phyloP scores from a whole-genome alignment of 306 rosid genomes.

The Begonia peltatifolia region DNA sequence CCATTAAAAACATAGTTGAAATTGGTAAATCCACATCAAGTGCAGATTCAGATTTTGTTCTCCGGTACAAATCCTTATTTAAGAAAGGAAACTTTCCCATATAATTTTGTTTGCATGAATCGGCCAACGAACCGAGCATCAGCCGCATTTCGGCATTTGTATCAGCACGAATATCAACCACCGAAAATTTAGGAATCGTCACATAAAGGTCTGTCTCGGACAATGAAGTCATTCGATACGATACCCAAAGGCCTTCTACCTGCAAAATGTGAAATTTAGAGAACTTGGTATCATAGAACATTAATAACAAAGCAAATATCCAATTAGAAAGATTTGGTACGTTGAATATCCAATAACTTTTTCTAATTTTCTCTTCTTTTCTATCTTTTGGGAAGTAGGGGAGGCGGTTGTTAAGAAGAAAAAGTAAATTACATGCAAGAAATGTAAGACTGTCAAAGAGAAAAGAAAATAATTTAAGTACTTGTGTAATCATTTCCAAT shows the following conservation, averaged over 20 bases:
- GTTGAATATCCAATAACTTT: too few species aligned
- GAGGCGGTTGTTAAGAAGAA: too few species aligned
- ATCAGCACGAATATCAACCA: slow-evolving; percentile 72
- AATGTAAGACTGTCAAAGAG: too few species aligned
- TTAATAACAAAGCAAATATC: background rate
- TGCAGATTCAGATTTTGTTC: slow-evolving; percentile 26
- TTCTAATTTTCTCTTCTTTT: too few species aligned
- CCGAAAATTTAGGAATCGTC: slow-evolving; percentile 76
- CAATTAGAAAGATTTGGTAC: too few species aligned
- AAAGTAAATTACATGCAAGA: too few species aligned
- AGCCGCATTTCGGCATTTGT: slow-evolving; percentile 96
- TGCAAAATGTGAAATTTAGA: slow-evolving; percentile 20
- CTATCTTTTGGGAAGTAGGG: too few species aligned
- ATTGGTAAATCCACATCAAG: slow-evolving; percentile 43
- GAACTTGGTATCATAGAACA: background rate
- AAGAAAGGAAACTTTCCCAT: slow-evolving; percentile 41
- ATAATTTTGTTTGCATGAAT: slow-evolving; percentile 54
- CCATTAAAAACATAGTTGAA: slow-evolving; percentile 88
- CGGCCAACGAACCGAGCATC: slow-evolving; percentile 89
- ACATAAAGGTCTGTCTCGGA: slow-evolving; percentile 78
- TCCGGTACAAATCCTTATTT: slow-evolving; percentile 34
- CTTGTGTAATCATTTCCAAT: background rate
- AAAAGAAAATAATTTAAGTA: background rate
- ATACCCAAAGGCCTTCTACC: slow-evolving; percentile 96
- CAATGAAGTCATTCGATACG: slow-evolving; percentile 83